A percentile compares a stretch with the other conserved stretches of the same genome.
Conservation (phyloP, 768 basidiomycete genomes). For the Lepiota brunneoincarnata region DNA sequence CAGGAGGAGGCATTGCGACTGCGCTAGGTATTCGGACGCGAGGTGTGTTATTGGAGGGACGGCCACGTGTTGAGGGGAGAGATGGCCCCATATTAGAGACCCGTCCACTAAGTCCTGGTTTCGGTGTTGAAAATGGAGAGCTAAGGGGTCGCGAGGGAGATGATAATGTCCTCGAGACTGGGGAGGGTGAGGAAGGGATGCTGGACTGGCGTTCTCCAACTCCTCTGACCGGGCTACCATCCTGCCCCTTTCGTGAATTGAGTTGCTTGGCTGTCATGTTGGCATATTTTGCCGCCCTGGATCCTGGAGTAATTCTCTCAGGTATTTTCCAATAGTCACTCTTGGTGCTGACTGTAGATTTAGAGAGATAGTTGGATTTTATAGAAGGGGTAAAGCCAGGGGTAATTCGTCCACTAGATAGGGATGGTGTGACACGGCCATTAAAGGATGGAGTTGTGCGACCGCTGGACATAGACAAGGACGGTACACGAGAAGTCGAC, state of each 20-base stretch:
- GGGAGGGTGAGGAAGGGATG: slow-evolving; percentile 28
- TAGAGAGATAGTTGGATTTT: slow-evolving; percentile 27
- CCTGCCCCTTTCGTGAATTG: slow-evolving; percentile 36
- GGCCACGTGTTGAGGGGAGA: slow-evolving; percentile 28
- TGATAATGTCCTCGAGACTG: slow-evolving; percentile 31
- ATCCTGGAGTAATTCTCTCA: slow-evolving; percentile 71
- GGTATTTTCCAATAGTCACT: slow-evolving; percentile 28
- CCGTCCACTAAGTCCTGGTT: slow-evolving; percentile 39
- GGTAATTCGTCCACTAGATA: slow-evolving; percentile 33
- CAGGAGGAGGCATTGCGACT: slow-evolving; percentile 80
- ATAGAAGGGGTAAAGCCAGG: slow-evolving; percentile 37
- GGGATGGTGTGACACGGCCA: slow-evolving; percentile 51
- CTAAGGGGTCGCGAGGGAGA: slow-evolving; percentile 45
- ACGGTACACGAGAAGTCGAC: slow-evolving; percentile 31
- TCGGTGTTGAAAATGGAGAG: slow-evolving; percentile 72
- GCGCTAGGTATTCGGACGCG: slow-evolving; percentile 67
- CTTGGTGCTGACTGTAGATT: slow-evolving; percentile 28
- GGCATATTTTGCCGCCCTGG: slow-evolving; percentile 81
- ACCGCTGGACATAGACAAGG: slow-evolving; percentile 36
- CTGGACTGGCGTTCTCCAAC: slow-evolving; percentile 23
- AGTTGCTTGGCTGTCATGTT: slow-evolving; percentile 85
- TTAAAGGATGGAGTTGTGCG: slow-evolving; percentile 38
- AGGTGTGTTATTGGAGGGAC: slow-evolving; percentile 52
- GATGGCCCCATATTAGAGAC: slow-evolving; percentile 30
- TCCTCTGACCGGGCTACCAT: slow-evolving; percentile 5